Base-by-base conservation (phyloP, 352 stramenopile species). In the Globisporangium parvum region DNA sequence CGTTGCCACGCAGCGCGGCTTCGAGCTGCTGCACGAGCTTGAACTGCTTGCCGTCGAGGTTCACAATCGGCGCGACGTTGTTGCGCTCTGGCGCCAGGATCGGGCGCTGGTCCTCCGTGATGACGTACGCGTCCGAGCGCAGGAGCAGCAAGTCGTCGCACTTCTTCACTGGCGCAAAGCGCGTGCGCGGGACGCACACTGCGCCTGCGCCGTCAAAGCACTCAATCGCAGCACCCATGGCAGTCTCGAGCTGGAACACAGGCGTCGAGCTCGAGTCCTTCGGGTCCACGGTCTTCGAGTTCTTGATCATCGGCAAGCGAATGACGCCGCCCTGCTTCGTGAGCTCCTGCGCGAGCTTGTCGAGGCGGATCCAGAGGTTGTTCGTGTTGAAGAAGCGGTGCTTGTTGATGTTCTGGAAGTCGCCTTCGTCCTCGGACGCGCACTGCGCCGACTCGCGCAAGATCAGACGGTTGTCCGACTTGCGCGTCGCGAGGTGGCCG, bases 21-120 rank as follows among this genome's bases (percentile, higher is more conserved):
- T 99, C 97, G 2, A 99, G 82, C 58, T 98, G 87, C 71, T 97
- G 92, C 58, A 99, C 96, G 26, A 99, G 71, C 78, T 99, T 99
- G 81, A 98, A 99, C 55, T 98, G 96, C 77, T 99, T 99, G 50
- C 80, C 86, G 69, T 99, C 97, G 26, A 99, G 78, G 15, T 73
- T 69, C 41, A 99, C 93, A 28, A 98, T 88, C 24, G 97, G 96
- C n/a, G 96, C 96, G n/a, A 88, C 75, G 39, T 88, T 89, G 56
- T 97, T 87, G 65, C 93, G 96, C 65, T 95, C 80, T n/a, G 95
- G 95, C 47, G 97, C 97, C 48, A 99, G 80, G 35, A 99, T 79
- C 15, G 96, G 93, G 50, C 91, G 92, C 75, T 95, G 96, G 68
- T 97, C 86, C 51, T 98, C 87, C 48, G 92, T 98, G 62, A 99